Evolutionary conservation across 805 yeast genomes (phyloP).

Genomic region (Candida sithepensis): DNA sequence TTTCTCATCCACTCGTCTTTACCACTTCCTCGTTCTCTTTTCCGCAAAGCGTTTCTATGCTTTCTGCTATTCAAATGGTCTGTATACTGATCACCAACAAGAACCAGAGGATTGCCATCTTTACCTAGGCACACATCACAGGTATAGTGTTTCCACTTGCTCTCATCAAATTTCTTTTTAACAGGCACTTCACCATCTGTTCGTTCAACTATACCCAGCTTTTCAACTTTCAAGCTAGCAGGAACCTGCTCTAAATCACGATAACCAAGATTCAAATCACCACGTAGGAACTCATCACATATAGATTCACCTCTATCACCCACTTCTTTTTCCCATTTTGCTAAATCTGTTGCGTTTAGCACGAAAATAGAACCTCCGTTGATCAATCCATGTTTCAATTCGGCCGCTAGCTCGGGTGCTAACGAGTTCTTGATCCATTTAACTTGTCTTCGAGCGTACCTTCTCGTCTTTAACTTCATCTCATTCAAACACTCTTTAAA

Average conservation of each 20-base stretch:
- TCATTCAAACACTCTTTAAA: constrained; percentile 52
- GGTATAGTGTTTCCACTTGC: constrained; percentile 59
- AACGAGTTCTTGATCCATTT: constrained; percentile 84
- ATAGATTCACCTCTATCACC: constrained; percentile 51
- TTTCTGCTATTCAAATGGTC: constrained; percentile 65
- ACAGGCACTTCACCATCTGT: background rate
- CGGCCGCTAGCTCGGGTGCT: constrained; percentile 54
- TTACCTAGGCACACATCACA: constrained; percentile 66
- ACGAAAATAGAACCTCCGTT: constrained; percentile 65
- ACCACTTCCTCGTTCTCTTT: constrained; percentile 50
- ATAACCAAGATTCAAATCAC: constrained; percentile 1
- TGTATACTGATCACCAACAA: constrained; percentile 73
- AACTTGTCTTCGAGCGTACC: constrained; percentile 82
- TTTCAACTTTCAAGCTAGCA: constrained; percentile 8
- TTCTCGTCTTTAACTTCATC: constrained; percentile 83
- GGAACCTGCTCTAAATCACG: constrained; percentile 15
- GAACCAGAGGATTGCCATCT: constrained; percentile 51
- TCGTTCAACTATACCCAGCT: constrained; percentile 7
- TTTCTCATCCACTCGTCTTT: constrained; percentile 32
- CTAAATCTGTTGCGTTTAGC: constrained; percentile 73
- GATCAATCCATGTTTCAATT: constrained; percentile 39
- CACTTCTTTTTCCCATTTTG: constrained; percentile 57
- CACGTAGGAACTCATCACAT: constrained; percentile 29
- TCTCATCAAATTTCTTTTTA: constrained; percentile 13
- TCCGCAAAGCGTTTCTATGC: constrained; percentile 56